Evolutionary conservation across 257 asterid genomes (phyloP).

Genomic region (Nyctanthes arbortristis): DNA sequence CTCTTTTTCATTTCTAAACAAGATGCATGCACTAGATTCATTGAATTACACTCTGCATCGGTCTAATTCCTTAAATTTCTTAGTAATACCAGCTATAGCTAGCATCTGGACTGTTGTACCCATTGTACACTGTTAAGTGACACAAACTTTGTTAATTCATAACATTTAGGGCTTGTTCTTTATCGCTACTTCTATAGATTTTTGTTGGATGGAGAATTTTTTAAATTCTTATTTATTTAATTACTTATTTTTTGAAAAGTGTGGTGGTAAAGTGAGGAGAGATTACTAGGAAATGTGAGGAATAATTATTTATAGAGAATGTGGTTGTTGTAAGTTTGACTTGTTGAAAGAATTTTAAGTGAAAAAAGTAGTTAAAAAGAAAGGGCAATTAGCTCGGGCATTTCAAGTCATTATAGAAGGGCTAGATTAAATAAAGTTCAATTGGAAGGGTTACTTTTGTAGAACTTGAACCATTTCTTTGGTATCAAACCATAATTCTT

Average conservation of each 20-base stretch:
- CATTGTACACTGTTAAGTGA: background rate
- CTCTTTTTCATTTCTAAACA: background rate
- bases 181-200: too few relatives aligned
- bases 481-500: background rate
- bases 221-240: too few relatives aligned
- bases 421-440: background rate
- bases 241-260: too few relatives aligned
- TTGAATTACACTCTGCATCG: background rate
- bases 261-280: too few relatives aligned
- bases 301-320: too few relatives aligned
- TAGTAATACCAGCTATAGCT: background rate
- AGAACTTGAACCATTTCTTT: background rate
- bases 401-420: background rate
- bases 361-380: too few relatives aligned
- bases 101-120: background rate
- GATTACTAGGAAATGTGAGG: too few relatives aligned
- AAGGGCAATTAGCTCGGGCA: too few relatives aligned
- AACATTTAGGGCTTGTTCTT: too few relatives aligned
- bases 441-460: background rate
- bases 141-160: background rate
- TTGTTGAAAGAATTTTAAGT: too few relatives aligned
- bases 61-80: background rate
- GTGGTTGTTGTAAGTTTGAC: too few relatives aligned
- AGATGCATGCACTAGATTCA: background rate
- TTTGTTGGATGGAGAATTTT: too few relatives aligned